Conservation (phyloP, 768 basidiomycete species). For the Chalciporus pseudorubinellus region DNA sequence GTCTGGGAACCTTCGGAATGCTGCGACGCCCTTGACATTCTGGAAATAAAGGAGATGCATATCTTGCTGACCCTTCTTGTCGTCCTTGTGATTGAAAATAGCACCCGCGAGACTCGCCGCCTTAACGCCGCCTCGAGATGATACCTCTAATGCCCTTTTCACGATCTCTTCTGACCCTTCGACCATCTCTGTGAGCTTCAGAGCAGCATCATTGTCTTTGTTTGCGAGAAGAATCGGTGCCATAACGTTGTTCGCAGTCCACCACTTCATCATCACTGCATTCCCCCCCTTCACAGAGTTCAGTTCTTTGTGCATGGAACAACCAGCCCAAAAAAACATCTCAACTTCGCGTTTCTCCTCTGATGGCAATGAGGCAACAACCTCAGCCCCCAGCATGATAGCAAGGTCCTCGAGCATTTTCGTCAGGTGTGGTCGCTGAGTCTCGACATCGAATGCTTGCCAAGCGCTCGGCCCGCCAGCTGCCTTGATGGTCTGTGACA, state of each 20-base stretch:
- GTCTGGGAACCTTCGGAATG: constrained; percentile 29
- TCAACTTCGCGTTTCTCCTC: constrained; percentile 14
- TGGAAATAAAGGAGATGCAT: constrained; percentile 23
- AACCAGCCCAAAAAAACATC: constrained; percentile 37
- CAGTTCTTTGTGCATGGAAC: constrained; percentile 40
- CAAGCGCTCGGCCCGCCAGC: background rate
- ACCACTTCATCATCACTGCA: constrained; percentile 28
- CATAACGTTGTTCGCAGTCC: constrained; percentile 15
- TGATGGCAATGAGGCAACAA: constrained; percentile 11
- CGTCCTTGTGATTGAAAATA: constrained; percentile 32
- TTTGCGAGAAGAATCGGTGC: constrained; percentile 24
- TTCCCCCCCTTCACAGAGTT: constrained; percentile 35
- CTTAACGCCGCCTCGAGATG: constrained; percentile 14
- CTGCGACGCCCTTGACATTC: constrained; percentile 10
- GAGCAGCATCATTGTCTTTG: too few species aligned
- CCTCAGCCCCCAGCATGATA: constrained; percentile 14
- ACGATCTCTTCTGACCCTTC: too few species aligned
- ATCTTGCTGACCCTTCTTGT: constrained; percentile 23
- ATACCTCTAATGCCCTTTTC: too few species aligned
- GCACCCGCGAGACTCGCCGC: constrained; percentile 26
- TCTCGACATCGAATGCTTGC: background rate
- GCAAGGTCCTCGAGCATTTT: background rate
- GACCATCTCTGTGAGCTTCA: too few species aligned
- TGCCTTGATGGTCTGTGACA: background rate
- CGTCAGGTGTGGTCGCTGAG: background rate